These are phyloP conservation scores for Cryphonectria parasitica DNA, from an alignment of 2,329 filamentous ascomycete species.

Conservation along the genomic window DNA sequence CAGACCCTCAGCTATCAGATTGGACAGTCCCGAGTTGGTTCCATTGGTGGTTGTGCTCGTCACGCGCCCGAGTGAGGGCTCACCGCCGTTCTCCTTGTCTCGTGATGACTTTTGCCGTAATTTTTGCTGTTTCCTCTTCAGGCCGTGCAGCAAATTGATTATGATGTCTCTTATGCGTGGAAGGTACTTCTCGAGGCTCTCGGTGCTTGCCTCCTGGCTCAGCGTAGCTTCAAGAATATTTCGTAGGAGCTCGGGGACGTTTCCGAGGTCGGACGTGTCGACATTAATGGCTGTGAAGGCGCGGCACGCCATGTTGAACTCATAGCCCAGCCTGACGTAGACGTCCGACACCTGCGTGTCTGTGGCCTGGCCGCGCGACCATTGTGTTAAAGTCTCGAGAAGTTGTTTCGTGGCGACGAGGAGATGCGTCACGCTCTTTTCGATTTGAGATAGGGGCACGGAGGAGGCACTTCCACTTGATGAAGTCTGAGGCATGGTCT, in stretches of 20 bases:
- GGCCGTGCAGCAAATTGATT: slow-evolving; percentile 91
- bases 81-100: slow-evolving; percentile 53
- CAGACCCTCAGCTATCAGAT: slow-evolving; percentile 62
- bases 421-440: slow-evolving; percentile 97
- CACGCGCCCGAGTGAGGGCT: slow-evolving; percentile 45
- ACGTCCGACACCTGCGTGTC: slow-evolving; percentile 97
- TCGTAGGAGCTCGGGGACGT: slow-evolving; percentile 88
- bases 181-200: slow-evolving; percentile 91
- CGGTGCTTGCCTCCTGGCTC: slow-evolving; percentile 92
- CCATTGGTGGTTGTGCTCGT: slow-evolving; percentile 63
- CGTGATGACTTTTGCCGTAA: slow-evolving; percentile 67
- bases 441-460: slow-evolving; percentile 88
- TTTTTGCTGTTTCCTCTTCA: slow-evolving; percentile 96
- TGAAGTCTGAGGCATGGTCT: slow-evolving; percentile 41
- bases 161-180: slow-evolving; percentile 97
- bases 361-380: slow-evolving; percentile 89
- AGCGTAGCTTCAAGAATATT: slow-evolving; percentile 93
- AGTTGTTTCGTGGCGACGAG: slow-evolving; percentile 97
- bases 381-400: slow-evolving; percentile 94
- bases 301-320: slow-evolving; percentile 98
- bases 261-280: slow-evolving; percentile 90
- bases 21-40: slow-evolving; percentile 62
- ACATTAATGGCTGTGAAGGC: slow-evolving; percentile 97
- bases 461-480: slow-evolving; percentile 55
- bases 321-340: slow-evolving; percentile 95